Evolutionary conservation across 2,329 filamentous ascomycete species (phyloP), one percentile per base, ranked within the genome.

Genomic region (Claviceps sp.): DNA sequence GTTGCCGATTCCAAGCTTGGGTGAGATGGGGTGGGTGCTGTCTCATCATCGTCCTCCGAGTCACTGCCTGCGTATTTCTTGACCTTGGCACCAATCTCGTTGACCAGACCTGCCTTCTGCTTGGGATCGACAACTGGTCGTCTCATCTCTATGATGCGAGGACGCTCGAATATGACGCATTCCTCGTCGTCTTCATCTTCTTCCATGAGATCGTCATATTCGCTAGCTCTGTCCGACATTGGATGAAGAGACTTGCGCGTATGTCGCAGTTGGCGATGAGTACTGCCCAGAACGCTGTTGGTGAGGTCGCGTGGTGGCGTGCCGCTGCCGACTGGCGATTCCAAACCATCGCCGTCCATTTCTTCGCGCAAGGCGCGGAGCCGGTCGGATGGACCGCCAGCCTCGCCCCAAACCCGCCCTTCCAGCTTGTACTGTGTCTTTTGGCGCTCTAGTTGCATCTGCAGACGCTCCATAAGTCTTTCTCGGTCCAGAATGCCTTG

Each of bases 361-460:
- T 90, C 84, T 69, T 97, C 91, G 54, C 93, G 85, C 48, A 97
- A 75, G 58, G 94, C 91, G 58, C 93, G 85, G 54, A 98, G 75
- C 61, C 90, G 84, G 70, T 98, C 93, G 45, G 89, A 96, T 13
- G 93, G 91, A 38, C 88, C 88, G 57, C 85, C 77, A 50, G 78
- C 73, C 56, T 94, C 86, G 56, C 84, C 84, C 86, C 91, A 95
- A 8, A 88, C 83, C 66, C 88, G 88, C 59, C 93, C 93, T 68
- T 97, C 93, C 37, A 98, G 80, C 69, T 96, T 96, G 70, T 88
- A 95, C 65, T 97, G 90, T 1, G 93, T 97, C 78, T 97, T 97
- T 57, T 95, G 91, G 57, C 93, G 78, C 72, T 97, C 91, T 43
- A 98, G 81, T 69, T 97, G 93, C 75, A 88, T 94, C 67, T 95